Evolutionary conservation across 2,329 filamentous ascomycete species (phyloP).

Genomic region (Fonsecaea nubica): DNA sequence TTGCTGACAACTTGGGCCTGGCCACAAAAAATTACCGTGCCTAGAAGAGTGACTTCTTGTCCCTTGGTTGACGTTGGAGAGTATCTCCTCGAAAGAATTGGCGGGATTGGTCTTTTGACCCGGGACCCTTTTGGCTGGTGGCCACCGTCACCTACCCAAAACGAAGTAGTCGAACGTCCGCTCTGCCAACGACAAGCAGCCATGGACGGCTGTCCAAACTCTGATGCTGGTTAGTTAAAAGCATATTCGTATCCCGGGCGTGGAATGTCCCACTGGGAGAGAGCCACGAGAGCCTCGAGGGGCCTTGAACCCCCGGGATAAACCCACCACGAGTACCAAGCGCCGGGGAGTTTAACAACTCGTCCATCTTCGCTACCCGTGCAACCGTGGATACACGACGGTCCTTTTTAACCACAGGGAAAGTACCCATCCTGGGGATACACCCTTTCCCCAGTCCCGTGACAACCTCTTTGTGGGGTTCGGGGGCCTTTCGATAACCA

Average conservation of each 20-base stretch:
- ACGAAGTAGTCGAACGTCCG: background rate
- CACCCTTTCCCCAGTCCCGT: constrained; percentile 7
- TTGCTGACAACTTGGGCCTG: background rate
- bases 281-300: background rate
- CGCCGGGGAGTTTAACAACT: background rate
- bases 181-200: background rate
- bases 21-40: background rate
- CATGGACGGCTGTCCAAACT: background rate
- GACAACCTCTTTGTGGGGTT: constrained; percentile 8
- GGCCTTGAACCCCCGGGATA: background rate
- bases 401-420: background rate
- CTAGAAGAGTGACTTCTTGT: background rate
- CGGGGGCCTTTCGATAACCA: background rate
- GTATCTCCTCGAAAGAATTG: background rate
- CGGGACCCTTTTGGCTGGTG: background rate
- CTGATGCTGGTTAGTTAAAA: background rate
- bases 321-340: background rate
- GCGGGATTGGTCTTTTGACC: background rate
- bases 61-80: background rate
- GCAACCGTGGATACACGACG: too few relatives aligned
- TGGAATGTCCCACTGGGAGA: background rate
- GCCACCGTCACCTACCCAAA: background rate
- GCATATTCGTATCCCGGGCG: background rate
- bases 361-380: background rate
- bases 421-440: too few relatives aligned